Evolutionary conservation across 2,329 filamentous ascomycete species (phyloP).

Genomic region (Fusarium chlamydosporum): DNA sequence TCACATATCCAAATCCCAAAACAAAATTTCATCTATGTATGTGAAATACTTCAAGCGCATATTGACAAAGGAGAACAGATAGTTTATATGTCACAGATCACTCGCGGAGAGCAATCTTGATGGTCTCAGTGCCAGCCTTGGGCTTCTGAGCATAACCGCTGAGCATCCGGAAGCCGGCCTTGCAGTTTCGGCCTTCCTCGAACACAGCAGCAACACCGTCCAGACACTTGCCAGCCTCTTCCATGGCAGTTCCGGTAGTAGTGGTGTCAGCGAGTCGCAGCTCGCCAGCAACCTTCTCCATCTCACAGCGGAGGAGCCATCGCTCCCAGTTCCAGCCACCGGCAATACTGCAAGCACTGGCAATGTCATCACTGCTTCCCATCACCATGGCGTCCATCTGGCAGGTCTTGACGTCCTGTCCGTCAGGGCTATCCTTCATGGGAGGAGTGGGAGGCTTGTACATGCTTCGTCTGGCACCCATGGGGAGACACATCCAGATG

Average conservation of each 20-base stretch:
- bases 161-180: conserved; percentile 72
- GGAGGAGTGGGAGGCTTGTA: conserved; percentile 52
- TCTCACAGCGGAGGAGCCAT: conserved; percentile 90
- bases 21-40: conserved; percentile 35
- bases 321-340: conserved; percentile 96
- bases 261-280: conserved; percentile 68
- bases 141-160: conserved; percentile 76
- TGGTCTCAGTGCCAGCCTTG: conserved; percentile 55
- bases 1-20: conserved; percentile 20
- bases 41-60: conserved; percentile 22
- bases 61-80: conserved; percentile 45
- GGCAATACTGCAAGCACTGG: conserved; percentile 82
- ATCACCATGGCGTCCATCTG: conserved; percentile 73
- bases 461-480: conserved; percentile 68
- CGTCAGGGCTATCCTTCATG: conserved; percentile 56
- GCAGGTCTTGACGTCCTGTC: conserved; percentile 61
- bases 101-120: conserved; percentile 55
- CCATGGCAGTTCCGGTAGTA: conserved; percentile 64
- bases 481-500: conserved; percentile 89
- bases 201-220: conserved; percentile 72
- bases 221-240: conserved; percentile 71
- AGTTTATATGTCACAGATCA: conserved; percentile 38
- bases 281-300: conserved; percentile 82
- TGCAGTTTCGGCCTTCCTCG: conserved; percentile 73
- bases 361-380: conserved; percentile 79